These are phyloP conservation scores for Aspergillus nomiae DNA, from an alignment of 2,329 filamentous ascomycete genomes.

Conservation along the genomic window DNA sequence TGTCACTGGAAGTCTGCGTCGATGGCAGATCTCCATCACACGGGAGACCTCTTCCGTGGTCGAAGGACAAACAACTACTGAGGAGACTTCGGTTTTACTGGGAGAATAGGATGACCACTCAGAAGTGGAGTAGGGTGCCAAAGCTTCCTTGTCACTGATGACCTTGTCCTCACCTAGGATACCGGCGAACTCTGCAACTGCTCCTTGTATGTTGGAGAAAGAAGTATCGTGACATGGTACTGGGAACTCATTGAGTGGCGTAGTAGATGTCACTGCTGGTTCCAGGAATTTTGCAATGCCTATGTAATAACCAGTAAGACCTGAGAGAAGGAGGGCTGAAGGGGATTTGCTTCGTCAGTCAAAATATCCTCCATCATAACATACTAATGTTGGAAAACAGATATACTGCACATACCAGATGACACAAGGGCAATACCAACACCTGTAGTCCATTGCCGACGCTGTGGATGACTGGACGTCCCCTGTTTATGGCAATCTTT, in stretches of 20 bases:
- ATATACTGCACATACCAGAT: background rate
- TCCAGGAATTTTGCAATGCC: background rate
- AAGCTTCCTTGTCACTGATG: constrained; percentile 56
- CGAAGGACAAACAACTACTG: constrained; percentile 71
- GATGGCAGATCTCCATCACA: constrained; percentile 86
- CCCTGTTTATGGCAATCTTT: background rate
- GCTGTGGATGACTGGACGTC: background rate
- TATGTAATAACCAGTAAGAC: background rate
- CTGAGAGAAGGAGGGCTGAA: background rate
- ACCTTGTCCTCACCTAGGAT: constrained; percentile 66
- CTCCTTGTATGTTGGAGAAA: background rate
- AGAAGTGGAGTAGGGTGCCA: constrained; percentile 61
- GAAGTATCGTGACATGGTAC: background rate
- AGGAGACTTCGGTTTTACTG: constrained; percentile 47
- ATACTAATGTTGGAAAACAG: background rate
- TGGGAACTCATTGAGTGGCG: background rate
- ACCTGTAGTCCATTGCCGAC: background rate
- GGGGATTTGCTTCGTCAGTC: background rate
- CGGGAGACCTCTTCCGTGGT: constrained; percentile 81
- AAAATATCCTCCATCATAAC: background rate
- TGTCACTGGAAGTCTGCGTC: constrained; percentile 78
- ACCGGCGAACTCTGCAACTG: constrained; percentile 54
- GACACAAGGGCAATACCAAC: background rate
- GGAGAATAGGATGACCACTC: constrained; percentile 61
- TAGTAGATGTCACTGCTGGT: background rate